Evolutionary conservation across 768 basidiomycete species (phyloP).

Genomic region (Boletus vinaceobasis): DNA sequence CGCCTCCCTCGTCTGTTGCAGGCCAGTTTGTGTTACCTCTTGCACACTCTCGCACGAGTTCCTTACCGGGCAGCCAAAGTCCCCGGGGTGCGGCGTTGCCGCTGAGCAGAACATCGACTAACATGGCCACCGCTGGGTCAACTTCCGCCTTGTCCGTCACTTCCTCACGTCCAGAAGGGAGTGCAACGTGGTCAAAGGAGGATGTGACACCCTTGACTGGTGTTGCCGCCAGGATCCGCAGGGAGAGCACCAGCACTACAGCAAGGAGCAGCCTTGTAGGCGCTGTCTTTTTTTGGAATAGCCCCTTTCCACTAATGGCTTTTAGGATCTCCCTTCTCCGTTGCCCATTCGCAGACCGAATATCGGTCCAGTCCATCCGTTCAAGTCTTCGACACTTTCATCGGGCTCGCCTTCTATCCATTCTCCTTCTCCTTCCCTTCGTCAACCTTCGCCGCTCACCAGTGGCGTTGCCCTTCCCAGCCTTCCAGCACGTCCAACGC

Average conservation of each 20-base stretch:
- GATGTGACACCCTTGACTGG: constrained; percentile 34
- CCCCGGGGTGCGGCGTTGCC: constrained; percentile 34
- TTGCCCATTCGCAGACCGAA: constrained; percentile 45
- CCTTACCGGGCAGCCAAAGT: constrained; percentile 37
- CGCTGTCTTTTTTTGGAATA: background rate
- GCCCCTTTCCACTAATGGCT: constrained; percentile 5
- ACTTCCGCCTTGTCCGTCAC: constrained; percentile 40
- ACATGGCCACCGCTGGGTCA: constrained; percentile 29
- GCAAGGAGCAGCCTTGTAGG: constrained; percentile 30
- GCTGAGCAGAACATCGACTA: constrained; percentile 34
- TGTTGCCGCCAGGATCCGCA: constrained; percentile 44
- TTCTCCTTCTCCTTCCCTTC: constrained; percentile 46
- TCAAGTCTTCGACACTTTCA: constrained; percentile 50
- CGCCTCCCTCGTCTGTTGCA: constrained; percentile 42
- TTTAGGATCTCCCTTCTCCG: constrained; percentile 38
- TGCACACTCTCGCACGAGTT: constrained; percentile 34
- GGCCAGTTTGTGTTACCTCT: constrained; percentile 44
- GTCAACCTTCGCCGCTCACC: constrained; percentile 45
- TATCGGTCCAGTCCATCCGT: constrained; percentile 42
- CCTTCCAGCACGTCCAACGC: constrained; percentile 35
- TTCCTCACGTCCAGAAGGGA: constrained; percentile 39
- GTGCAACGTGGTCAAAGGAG: constrained; percentile 37
- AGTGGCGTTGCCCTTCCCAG: constrained; percentile 29
- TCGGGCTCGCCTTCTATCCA: constrained; percentile 48
- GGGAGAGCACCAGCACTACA: constrained; percentile 46